A percentile compares a stretch with the other conserved stretches of the same genome.
phyloP scores from a whole-genome alignment of 805 yeast species.

The Schwanniomyces sp. region DNA sequence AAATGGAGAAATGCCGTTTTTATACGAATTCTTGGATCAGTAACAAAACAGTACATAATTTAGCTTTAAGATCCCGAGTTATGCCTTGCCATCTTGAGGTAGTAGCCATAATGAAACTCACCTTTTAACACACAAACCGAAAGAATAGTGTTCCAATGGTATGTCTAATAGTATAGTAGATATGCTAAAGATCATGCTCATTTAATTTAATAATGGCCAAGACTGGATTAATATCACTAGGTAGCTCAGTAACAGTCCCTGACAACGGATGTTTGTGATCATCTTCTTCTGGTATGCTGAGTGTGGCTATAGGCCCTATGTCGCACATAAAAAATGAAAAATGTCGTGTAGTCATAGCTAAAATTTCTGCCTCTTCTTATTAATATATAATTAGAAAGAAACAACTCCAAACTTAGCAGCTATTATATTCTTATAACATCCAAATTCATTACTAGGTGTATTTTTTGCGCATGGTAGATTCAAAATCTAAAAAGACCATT shows the following conservation, averaged over 20 bases:
- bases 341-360: conserved; percentile 1
- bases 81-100: too few species aligned
- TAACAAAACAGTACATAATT: too few species aligned
- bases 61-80: too few species aligned
- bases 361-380: neutral
- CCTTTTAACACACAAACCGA: too few species aligned
- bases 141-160: too few species aligned
- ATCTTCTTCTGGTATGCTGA: neutral
- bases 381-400: neutral
- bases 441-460: neutral
- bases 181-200: neutral
- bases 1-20: too few species aligned
- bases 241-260: neutral
- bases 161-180: too few species aligned
- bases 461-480: conserved; percentile 11
- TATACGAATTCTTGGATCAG: too few species aligned
- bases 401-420: neutral
- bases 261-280: neutral
- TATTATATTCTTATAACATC: neutral
- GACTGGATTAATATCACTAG: neutral
- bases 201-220: neutral
- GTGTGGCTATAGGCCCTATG: neutral
- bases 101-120: too few species aligned
- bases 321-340: neutral
- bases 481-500: conserved; percentile 17